These are phyloP conservation scores for Cnidoscolus chayamansa DNA, from an alignment of 441 rosid genomes.

Conservation along the genomic window DNA sequence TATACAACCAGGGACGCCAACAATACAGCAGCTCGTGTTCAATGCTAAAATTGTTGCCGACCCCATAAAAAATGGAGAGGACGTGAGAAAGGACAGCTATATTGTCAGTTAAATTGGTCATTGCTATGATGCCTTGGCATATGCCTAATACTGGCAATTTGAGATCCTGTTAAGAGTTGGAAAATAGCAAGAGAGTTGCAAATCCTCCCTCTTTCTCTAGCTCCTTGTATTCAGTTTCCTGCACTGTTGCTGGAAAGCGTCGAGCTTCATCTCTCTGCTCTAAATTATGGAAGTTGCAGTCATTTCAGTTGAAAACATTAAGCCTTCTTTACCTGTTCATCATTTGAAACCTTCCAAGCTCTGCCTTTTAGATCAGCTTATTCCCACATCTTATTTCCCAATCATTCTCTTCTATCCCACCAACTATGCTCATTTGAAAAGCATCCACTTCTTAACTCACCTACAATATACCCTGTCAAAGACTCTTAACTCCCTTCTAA, in stretches of 20 bases:
- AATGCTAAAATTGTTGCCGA: conserved; percentile 4
- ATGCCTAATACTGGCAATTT: not conserved
- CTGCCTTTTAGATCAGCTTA: conserved; percentile 18
- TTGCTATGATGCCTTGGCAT: not conserved
- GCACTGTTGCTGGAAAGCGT: not conserved
- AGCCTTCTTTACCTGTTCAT: conserved; percentile 3
- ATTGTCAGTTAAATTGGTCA: not conserved
- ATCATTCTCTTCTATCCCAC: conserved; percentile 23
- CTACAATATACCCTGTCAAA: conserved; percentile 16
- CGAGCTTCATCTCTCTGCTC: not conserved
- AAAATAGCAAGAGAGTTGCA: not conserved
- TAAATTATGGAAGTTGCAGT: conserved; percentile 12
- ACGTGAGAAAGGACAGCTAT: not conserved
- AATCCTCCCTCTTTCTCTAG: too few species aligned
- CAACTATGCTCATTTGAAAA: not conserved
- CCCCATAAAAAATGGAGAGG: not conserved
- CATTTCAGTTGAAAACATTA: conserved; percentile 12
- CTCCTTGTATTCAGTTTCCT: not conserved
- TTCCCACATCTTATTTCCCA: conserved; percentile 11
- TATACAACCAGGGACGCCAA: not conserved
- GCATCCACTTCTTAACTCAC: not conserved
- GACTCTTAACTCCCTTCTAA: conserved; percentile 16
- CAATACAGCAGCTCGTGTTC: not conserved
- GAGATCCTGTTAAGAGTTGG: not conserved
- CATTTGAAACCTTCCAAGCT: conserved; percentile 13